These are phyloP conservation scores for Allomyces javanicus DNA, from an alignment of 192 early-diverging fungal genomes.

Conservation along the genomic window DNA sequence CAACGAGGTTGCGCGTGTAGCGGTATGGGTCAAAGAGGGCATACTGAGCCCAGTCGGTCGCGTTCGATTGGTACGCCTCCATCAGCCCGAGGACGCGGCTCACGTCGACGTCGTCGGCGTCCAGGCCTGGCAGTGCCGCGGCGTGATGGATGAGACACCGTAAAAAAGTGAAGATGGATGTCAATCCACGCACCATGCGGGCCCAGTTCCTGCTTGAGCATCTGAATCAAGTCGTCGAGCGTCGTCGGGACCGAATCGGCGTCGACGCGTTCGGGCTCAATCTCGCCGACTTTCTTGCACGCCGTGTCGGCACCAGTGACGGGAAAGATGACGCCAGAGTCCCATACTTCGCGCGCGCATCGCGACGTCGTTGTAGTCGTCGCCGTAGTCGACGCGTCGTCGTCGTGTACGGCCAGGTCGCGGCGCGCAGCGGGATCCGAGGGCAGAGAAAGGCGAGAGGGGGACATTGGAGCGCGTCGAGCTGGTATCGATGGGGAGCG, in stretches of 20 bases:
- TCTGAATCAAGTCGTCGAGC: background rate
- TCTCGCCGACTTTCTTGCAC: no score
- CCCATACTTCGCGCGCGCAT: no score
- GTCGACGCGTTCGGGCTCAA: background rate
- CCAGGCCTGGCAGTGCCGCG: constrained; percentile 14
- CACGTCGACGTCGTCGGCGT: constrained; percentile 30
- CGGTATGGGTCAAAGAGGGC: constrained; percentile 45
- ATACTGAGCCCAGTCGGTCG: constrained; percentile 54
- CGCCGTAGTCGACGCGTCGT: no score
- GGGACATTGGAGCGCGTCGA: no score
- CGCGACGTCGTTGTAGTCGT: no score
- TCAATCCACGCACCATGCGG: background rate
- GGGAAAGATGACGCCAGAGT: no score
- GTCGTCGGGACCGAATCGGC: background rate
- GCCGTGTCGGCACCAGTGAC: no score
- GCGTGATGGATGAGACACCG: background rate
- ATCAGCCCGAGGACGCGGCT: constrained; percentile 38
- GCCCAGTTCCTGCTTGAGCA: background rate
- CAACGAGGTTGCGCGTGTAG: constrained; percentile 77
- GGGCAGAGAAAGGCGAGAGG: no score
- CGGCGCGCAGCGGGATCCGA: no score
- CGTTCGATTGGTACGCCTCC: constrained; percentile 42
- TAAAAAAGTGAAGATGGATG: background rate
- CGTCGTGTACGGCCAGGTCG: no score
- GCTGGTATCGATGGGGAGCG: no score